Evolutionary conservation across 352 stramenopile genomes (phyloP).

Genomic region (Halophytophthora polymorphica): DNA sequence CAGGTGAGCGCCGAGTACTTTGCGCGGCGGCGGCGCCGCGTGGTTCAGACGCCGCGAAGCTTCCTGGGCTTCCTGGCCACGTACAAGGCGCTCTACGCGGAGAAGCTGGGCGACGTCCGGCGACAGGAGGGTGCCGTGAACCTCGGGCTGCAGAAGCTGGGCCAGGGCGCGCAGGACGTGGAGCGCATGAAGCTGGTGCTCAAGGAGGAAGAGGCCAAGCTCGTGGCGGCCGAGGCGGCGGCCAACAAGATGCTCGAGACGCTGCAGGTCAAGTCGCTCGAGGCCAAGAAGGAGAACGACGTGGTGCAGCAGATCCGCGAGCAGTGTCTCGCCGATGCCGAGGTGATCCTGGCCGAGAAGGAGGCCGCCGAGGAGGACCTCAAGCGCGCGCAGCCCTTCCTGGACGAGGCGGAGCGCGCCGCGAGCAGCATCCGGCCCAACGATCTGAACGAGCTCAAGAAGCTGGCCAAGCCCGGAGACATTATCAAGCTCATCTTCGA

Average conservation of each 20-base stretch:
- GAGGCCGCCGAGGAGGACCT: conserved; percentile 85
- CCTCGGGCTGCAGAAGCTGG: conserved; percentile 86
- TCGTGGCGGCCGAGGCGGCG: conserved; percentile 72
- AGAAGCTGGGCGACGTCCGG: conserved; percentile 77
- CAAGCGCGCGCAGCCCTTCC: conserved; percentile 87
- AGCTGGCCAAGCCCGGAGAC: conserved; percentile 85
- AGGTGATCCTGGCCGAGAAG: conserved; percentile 82
- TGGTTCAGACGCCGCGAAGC: conserved; percentile 88
- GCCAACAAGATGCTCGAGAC: conserved; percentile 85
- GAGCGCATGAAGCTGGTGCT: conserved; percentile 89
- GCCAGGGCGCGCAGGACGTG: conserved; percentile 84
- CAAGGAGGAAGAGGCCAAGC: conserved; percentile 86
- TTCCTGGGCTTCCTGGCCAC: conserved; percentile 85
- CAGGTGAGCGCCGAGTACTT: conserved; percentile 72
- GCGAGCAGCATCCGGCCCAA: conserved; percentile 87
- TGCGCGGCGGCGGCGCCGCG: conserved; percentile 66
- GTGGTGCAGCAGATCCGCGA: conserved; percentile 87
- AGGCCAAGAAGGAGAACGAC: conserved; percentile 90
- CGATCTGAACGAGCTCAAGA: conserved; percentile 92
- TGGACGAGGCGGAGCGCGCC: conserved; percentile 86
- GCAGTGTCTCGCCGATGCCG: conserved; percentile 76
- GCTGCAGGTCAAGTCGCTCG: conserved; percentile 71
- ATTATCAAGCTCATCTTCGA: conserved; percentile 94
- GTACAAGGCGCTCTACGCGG: conserved; percentile 75
- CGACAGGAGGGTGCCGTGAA: conserved; percentile 80